Base-by-base conservation (phyloP, 169 alveolate genomes). In the Ichthyophthirius multifiliis region DNA sequence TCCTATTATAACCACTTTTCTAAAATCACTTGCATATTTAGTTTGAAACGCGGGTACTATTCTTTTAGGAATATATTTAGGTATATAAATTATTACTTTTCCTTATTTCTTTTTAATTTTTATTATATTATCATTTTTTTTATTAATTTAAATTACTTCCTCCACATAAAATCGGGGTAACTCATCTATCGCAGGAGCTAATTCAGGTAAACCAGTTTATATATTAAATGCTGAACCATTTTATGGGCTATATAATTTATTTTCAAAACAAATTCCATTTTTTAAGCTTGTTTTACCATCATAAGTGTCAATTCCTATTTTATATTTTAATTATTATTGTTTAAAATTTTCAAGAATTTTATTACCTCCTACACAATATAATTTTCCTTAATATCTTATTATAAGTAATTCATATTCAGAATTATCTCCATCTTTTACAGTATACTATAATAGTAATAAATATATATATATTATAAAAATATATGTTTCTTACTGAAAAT, bases 141-240 rank as follows among this genome's bases (percentile, higher is more conserved):
- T 15, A 55, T 27, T 20, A 20, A 18, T 35, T 37, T 30, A 31
- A n/a, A 23, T n/a, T 67, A 67, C 77, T 44, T 81, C 86, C 43
- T 73, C 65, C 18, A 73, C 73, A 27, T 65, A 65, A 43, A 81
- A 81, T 15, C 48, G 67, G 12, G 86, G 82, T 27, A 81, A 45
- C 32, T 81, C 76, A 37, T 81, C 86, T 1, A 71, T 71, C 9
- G 86, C 79, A 3, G 86, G 86, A 18, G 86, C 82, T 5, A 41
- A 43, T 73, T 81, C 86, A 4, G 76, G 74, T 67, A 32, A 34
- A 7, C 86, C 86, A 81, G 47, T 81, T 39, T 76, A 46, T 16
- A 81, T 73, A 81, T 81, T 76, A 23, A 30, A 81, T 47, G 76
- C 71, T 27, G 80, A 81, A 20, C 86, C 86, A 81, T 81, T 76